phyloP scores from a whole-genome alignment of 2,329 filamentous ascomycete genomes.

The Penicillium capsulatum region DNA sequence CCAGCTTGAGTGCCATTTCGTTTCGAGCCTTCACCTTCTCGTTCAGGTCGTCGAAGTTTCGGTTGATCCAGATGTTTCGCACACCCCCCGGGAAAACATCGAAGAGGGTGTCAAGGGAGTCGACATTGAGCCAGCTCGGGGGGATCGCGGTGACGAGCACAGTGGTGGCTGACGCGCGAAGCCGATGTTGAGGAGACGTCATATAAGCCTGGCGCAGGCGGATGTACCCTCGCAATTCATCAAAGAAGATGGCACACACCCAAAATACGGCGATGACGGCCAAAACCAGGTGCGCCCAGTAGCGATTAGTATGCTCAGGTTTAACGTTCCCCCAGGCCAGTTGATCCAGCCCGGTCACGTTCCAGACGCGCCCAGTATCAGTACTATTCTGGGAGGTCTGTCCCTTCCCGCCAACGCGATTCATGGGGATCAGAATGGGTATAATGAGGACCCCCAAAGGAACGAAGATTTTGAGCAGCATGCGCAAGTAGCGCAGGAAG shows the following conservation, averaged over 20 bases:
- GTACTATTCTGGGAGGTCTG: conserved; percentile 46
- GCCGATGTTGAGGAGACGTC: conserved; percentile 88
- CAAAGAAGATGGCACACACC: conserved; percentile 82
- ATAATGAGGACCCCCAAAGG: conserved; percentile 74
- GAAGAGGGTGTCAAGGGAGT: conserved; percentile 77
- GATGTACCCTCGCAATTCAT: conserved; percentile 81
- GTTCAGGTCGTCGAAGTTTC: conserved; percentile 75
- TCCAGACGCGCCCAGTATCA: conserved; percentile 38
- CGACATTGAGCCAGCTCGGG: conserved; percentile 78
- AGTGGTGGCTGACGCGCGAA: conserved; percentile 90
- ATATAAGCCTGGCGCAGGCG: conserved; percentile 91
- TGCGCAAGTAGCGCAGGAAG: conserved; percentile 84
- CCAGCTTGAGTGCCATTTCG: conserved; percentile 65
- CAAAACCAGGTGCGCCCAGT: conserved; percentile 80
- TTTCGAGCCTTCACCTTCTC: conserved; percentile 78
- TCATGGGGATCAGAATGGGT: conserved; percentile 81
- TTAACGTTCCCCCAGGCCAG: conserved; percentile 86
- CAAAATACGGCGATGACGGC: conserved; percentile 74
- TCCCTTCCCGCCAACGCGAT: conserved; percentile 67
- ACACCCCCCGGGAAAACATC: conserved; percentile 96
- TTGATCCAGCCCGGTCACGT: conserved; percentile 68
- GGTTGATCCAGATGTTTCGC: conserved; percentile 93
- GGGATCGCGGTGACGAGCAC: conserved; percentile 91
- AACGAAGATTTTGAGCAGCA: conserved; percentile 85
- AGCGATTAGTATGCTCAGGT: conserved; percentile 60